A percentile compares a stretch with the other conserved stretches of the same genome.
phyloP scores from a whole-genome alignment of 768 basidiomycete species.

The Suillus variegatus region DNA sequence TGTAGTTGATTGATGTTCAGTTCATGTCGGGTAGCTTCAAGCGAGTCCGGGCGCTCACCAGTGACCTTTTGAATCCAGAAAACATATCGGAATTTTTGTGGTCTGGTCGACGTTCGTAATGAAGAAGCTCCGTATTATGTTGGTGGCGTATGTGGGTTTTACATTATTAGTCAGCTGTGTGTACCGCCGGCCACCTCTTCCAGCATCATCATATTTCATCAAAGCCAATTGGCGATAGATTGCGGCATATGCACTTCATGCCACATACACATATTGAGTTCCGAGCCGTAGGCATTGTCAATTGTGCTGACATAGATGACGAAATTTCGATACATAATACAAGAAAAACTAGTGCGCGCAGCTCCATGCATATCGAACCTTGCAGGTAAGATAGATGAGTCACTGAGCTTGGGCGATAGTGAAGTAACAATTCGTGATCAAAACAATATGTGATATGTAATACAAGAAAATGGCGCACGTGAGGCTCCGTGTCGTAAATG shows the following conservation, averaged over 20 bases:
- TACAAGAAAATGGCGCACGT: conserved; percentile 5
- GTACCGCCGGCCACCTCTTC: neutral
- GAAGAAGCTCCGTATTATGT: neutral
- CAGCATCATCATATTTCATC: no score
- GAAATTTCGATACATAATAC: neutral
- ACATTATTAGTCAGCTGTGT: neutral
- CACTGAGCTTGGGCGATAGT: neutral
- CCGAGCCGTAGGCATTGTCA: neutral
- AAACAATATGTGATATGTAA: neutral
- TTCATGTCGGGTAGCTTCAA: neutral
- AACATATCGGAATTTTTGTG: conserved; percentile 28
- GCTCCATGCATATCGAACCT: neutral
- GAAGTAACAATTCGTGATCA: neutral
- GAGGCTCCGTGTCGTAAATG: neutral
- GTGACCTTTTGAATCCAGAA: conserved; percentile 37
- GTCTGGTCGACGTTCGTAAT: neutral
- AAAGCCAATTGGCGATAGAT: neutral
- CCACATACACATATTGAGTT: neutral
- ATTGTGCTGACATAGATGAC: neutral
- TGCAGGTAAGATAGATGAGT: neutral
- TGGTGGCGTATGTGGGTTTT: neutral
- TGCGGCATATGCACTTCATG: neutral
- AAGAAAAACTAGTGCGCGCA: neutral
- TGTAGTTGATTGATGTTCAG: conserved; percentile 15
- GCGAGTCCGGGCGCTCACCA: conserved; percentile 25